Conservation (phyloP, 176 grass and related monocot genomes). For the Carex kokanica region DNA sequence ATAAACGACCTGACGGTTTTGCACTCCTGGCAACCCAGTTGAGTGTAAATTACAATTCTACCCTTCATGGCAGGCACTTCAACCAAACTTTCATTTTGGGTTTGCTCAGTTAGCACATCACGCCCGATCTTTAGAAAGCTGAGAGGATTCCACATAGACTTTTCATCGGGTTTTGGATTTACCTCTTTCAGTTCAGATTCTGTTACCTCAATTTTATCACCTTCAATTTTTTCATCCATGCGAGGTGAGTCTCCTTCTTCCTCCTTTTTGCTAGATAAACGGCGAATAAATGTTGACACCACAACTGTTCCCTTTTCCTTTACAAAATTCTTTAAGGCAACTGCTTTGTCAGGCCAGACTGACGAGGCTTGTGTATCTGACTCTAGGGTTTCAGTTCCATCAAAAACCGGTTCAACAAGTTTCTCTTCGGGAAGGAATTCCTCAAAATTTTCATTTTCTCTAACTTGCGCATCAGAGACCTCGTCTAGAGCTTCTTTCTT, state of each 20-base stretch:
- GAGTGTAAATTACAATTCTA: slow-evolving; percentile 77
- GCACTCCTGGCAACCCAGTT: slow-evolving; percentile 71
- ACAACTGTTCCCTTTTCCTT: slow-evolving; percentile 74
- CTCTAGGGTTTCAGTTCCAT: slow-evolving; percentile 81
- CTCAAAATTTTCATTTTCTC: slow-evolving; percentile 33
- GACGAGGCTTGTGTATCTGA: slow-evolving; percentile 50
- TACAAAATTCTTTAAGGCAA: slow-evolving; percentile 81
- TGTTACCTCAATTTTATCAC: slow-evolving; percentile 29
- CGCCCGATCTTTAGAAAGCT: slow-evolving; percentile 72
- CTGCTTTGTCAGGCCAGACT: slow-evolving; percentile 70
- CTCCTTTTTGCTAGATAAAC: slow-evolving; percentile 83
- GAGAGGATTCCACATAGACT: slow-evolving; percentile 78
- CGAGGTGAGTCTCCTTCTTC: slow-evolving; percentile 43
- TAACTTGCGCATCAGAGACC: slow-evolving; percentile 30
- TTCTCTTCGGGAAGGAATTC: slow-evolving; percentile 61
- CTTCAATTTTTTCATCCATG: slow-evolving; percentile 33
- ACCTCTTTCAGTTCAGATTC: slow-evolving; percentile 44
- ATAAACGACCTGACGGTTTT: slow-evolving; percentile 64
- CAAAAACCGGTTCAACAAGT: slow-evolving; percentile 72
- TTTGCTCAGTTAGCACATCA: slow-evolving; percentile 42
- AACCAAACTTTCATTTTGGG: slow-evolving; percentile 18
- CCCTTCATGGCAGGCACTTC: slow-evolving; percentile 49
- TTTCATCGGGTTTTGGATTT: slow-evolving; percentile 44
- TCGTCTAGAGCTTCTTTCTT: slow-evolving; percentile 24
- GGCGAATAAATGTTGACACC: slow-evolving; percentile 79